phyloP scores from a whole-genome alignment of 1,284 basidiomycete genomes.

The Fomitopsis schrenkii region DNA sequence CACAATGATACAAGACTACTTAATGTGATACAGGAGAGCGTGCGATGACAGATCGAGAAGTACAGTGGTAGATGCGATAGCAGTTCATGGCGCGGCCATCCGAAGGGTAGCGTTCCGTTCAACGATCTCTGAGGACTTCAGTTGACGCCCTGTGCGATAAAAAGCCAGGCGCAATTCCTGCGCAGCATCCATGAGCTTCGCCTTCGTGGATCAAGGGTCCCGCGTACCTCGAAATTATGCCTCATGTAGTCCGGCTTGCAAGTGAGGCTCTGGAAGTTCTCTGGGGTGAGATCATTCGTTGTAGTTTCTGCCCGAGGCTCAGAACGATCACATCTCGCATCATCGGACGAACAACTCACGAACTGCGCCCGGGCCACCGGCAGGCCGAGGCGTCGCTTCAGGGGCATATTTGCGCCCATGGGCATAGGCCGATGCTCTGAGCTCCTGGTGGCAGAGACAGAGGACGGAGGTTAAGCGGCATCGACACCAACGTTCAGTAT shows the following conservation, averaged over 20 bases:
- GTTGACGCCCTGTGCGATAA: conserved; percentile 17
- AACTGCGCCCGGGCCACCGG: not conserved
- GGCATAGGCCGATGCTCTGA: conserved; percentile 21
- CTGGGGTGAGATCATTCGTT: conserved; percentile 1
- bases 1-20: not conserved
- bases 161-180: conserved; percentile 26
- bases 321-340: not conserved
- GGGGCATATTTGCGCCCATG: conserved; percentile 17
- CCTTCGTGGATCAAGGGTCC: not conserved
- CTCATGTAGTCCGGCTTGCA: conserved; percentile 19
- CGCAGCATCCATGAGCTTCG: not conserved
- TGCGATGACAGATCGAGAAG: not conserved
- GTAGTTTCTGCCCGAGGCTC: not conserved
- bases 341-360: not conserved
- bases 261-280: conserved; percentile 21
- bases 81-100: conserved; percentile 2
- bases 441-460: conserved; percentile 14
- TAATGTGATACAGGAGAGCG: not conserved
- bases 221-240: conserved; percentile 25
- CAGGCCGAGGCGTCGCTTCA: conserved; percentile 9
- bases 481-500: not conserved
- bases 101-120: conserved; percentile 12
- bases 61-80: not conserved
- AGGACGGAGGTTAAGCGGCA: not conserved
- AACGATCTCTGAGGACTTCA: conserved; percentile 24